phyloP scores from a whole-genome alignment of 2,329 filamentous ascomycete species.

The Plenodomus lindquistii region DNA sequence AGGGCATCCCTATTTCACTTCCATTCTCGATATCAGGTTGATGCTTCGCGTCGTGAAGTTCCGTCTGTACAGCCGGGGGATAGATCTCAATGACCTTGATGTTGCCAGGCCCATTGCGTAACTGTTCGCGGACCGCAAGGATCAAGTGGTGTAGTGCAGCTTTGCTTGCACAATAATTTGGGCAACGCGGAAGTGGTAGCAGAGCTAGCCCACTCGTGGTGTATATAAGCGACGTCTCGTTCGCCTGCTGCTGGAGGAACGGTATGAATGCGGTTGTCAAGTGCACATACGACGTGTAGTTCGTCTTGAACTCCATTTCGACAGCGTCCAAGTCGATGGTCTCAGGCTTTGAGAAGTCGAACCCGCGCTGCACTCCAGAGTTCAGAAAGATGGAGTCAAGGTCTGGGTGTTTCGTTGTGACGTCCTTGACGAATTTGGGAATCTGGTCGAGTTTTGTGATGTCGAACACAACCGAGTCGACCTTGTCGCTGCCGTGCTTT shows the following conservation, averaged over 20 bases:
- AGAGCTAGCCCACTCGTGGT: slow-evolving; percentile 57
- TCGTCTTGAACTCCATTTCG: slow-evolving; percentile 54
- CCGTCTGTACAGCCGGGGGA: slow-evolving; percentile 61
- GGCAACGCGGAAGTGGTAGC: slow-evolving; percentile 52
- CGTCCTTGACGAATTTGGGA: slow-evolving; percentile 48
- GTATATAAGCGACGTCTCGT: slow-evolving; percentile 50
- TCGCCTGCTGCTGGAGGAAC: slow-evolving; percentile 51
- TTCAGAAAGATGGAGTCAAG: slow-evolving; percentile 59
- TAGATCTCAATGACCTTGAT: slow-evolving; percentile 61
- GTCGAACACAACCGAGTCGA: slow-evolving; percentile 53
- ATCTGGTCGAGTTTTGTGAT: slow-evolving; percentile 56
- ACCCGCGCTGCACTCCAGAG: slow-evolving; percentile 56
- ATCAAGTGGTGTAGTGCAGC: slow-evolving; percentile 60
- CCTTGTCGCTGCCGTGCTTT: slow-evolving; percentile 52
- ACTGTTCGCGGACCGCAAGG: slow-evolving; percentile 55
- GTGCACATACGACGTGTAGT: slow-evolving; percentile 56
- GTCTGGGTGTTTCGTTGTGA: slow-evolving; percentile 53
- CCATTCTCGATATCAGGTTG: slow-evolving; percentile 59
- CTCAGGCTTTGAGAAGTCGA: slow-evolving; percentile 55
- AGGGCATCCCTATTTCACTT: slow-evolving; percentile 56
- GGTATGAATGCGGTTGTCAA: slow-evolving; percentile 57
- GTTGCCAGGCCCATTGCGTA: slow-evolving; percentile 50
- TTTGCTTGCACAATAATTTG: slow-evolving; percentile 61
- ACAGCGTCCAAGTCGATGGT: slow-evolving; percentile 51
- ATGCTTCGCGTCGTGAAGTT: slow-evolving; percentile 59